These are phyloP conservation scores for Dioscorea alata DNA, from an alignment of 106 monocot species.

Conservation along the genomic window DNA sequence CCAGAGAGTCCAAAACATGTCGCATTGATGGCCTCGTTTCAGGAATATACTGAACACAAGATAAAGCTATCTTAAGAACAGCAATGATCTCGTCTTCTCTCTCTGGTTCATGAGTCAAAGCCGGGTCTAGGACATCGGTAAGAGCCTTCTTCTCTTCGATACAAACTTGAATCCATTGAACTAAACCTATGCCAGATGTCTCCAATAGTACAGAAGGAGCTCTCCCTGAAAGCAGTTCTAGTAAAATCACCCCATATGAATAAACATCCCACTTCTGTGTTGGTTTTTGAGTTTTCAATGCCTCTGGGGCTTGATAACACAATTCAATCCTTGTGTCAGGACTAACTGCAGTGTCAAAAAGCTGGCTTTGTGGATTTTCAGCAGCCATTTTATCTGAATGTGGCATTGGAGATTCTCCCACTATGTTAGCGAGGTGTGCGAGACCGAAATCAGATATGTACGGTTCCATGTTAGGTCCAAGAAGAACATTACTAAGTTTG, in stretches of 20 bases:
- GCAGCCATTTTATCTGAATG: slow-evolving; percentile 40
- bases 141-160: slow-evolving; percentile 58
- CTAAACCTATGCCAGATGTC: slow-evolving; percentile 44
- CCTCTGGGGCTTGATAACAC: slow-evolving; percentile 83
- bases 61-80: slow-evolving; percentile 64
- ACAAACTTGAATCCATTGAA: slow-evolving; percentile 62
- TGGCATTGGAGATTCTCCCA: slow-evolving; percentile 39
- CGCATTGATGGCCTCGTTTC: slow-evolving; percentile 73
- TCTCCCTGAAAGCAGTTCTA: slow-evolving; percentile 78
- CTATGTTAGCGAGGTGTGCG: slow-evolving; percentile 54
- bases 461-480: slow-evolving; percentile 59
- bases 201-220: slow-evolving; percentile 54
- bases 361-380: slow-evolving; percentile 32
- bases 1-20: slow-evolving; percentile 39
- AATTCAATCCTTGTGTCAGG: slow-evolving; percentile 31
- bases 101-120: slow-evolving; percentile 31
- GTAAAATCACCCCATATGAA: slow-evolving; percentile 68
- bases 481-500: slow-evolving; percentile 68
- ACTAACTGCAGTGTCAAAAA: slow-evolving; percentile 36
- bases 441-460: slow-evolving; percentile 84
- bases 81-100: slow-evolving; percentile 65
- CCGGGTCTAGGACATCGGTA: slow-evolving; percentile 45
- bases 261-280: slow-evolving; percentile 97
- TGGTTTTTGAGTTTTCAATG: slow-evolving; percentile 53
- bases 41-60: slow-evolving; percentile 60